phyloP scores from a whole-genome alignment of 768 basidiomycete species.

The Leccinum fibrillosum region DNA sequence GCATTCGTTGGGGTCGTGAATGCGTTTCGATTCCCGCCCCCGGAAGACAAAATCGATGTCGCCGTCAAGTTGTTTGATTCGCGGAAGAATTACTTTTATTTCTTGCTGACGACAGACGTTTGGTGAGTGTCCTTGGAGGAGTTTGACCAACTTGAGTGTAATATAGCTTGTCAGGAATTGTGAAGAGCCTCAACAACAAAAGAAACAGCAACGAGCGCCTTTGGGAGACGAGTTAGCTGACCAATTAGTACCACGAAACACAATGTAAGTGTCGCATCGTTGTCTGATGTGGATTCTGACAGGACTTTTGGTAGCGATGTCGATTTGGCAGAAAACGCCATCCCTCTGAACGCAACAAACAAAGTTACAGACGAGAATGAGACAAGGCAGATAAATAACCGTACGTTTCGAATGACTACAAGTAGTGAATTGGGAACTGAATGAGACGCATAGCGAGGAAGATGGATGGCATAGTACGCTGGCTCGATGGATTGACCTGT shows the following conservation, averaged over 20 bases:
- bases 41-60: slow-evolving; percentile 5
- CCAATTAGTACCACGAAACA: background rate
- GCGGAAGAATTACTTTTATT: slow-evolving; percentile 3
- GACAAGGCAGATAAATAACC: background rate
- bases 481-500: slow-evolving; percentile 13
- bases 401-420: background rate
- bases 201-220: background rate
- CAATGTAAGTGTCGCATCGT: background rate
- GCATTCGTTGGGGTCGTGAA: background rate
- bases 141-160: background rate
- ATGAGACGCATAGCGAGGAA: background rate
- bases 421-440: background rate
- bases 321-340: background rate
- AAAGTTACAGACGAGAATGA: background rate
- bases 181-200: background rate
- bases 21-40: background rate
- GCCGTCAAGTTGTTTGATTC: slow-evolving; percentile 8
- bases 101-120: slow-evolving; percentile 6
- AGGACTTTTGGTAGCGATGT: background rate
- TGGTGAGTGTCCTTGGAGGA: background rate
- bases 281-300: background rate
- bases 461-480: slow-evolving; percentile 5
- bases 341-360: background rate
- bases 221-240: background rate
- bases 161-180: slow-evolving; percentile 1